Percentiles rank a stretch among this genome's conserved stretches.
Evolutionary conservation across 2,329 filamentous ascomycete species (phyloP).

Genomic region (Ploettnerulaceae sp.): DNA sequence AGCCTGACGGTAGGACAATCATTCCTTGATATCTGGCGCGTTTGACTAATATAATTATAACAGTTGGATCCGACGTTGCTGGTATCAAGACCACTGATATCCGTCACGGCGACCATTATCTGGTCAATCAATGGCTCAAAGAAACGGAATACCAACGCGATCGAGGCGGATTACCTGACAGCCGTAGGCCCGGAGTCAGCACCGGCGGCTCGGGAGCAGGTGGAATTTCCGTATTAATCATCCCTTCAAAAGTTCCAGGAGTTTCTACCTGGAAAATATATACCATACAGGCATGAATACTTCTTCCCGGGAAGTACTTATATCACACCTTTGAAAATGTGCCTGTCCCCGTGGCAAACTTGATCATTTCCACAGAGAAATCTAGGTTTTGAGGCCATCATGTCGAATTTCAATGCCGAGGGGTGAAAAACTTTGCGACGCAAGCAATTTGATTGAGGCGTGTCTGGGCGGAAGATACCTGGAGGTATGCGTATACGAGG

Average conservation of each 20-base stretch:
- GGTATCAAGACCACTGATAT: conserved; percentile 56
- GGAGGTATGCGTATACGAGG: conserved; percentile 46
- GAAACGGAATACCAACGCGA: conserved; percentile 63
- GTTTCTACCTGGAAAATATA: conserved; percentile 50
- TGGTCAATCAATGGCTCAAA: conserved; percentile 67
- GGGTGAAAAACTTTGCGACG: conserved; percentile 53
- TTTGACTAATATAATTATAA: conserved; percentile 10
- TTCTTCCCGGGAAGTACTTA: conserved; percentile 52
- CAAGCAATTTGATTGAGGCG: conserved; percentile 53
- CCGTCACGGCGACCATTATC: conserved; percentile 46
- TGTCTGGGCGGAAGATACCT: conserved; percentile 49
- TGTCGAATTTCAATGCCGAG: conserved; percentile 58
- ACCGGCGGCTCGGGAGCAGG: conserved; percentile 49
- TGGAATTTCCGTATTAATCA: conserved; percentile 55
- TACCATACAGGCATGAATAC: conserved; percentile 64
- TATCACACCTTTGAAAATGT: conserved; percentile 53
- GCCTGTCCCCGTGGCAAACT: conserved; percentile 47
- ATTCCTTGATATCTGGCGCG: neutral
- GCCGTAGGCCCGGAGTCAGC: conserved; percentile 57
- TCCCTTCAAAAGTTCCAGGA: conserved; percentile 47
- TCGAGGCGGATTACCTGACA: conserved; percentile 57
- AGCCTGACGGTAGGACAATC: conserved; percentile 48
- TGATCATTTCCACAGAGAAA: conserved; percentile 53
- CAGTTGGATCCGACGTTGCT: conserved; percentile 59
- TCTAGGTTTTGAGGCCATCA: conserved; percentile 52